Conservation (phyloP, 208 protist genomes). For the Vickermania ingenoplastis region DNA sequence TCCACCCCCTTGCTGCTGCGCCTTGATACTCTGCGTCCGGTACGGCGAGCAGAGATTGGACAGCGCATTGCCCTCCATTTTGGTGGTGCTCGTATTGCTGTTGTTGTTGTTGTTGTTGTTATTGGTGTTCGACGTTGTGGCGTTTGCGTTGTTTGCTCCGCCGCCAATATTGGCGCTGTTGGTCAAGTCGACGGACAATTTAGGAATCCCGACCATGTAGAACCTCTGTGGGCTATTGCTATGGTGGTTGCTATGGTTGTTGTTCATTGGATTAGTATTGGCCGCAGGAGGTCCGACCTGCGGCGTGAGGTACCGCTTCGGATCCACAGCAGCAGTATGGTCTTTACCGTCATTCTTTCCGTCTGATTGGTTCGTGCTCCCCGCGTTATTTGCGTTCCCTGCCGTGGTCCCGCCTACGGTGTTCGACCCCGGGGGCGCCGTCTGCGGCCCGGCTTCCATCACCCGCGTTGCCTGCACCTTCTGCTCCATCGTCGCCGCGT, state of each 20-base stretch:
- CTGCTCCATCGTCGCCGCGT: conserved; percentile 18
- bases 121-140: not conserved
- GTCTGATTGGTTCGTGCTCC: no score
- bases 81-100: not conserved
- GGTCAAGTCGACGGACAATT: not conserved
- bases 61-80: not conserved
- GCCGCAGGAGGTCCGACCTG: no score
- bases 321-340: no score
- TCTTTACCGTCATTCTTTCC: no score
- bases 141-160: no score
- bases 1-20: no score
- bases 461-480: conserved; percentile 19
- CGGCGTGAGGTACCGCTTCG: not conserved
- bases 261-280: no score
- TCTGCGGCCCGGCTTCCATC: conserved; percentile 4
- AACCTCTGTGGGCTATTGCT: not conserved
- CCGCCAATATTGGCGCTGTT: not conserved
- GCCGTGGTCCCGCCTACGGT: conserved; percentile 12
- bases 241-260: not conserved
- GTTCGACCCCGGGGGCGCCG: conserved; percentile 24
- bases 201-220: not conserved
- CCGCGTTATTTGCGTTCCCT: not conserved
- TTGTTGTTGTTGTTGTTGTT: not conserved
- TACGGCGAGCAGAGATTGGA: not conserved
- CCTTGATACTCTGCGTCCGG: not conserved